Conservation (phyloP, 352 stramenopile species). For the Halophytophthora batemanensis region DNA sequence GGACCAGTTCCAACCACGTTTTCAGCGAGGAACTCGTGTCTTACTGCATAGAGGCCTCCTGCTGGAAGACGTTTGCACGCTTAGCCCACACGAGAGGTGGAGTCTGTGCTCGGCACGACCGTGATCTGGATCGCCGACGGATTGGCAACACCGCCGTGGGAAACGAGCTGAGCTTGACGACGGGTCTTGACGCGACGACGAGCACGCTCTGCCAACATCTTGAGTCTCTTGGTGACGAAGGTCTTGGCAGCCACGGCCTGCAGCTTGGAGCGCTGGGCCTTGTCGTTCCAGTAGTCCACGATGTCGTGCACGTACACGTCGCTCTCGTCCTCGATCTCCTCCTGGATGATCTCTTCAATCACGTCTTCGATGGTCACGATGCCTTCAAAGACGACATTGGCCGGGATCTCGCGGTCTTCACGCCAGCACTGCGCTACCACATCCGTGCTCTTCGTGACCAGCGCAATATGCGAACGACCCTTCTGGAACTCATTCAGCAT, state of each 20-base stretch:
- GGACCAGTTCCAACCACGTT: too few species aligned
- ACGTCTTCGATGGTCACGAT: constrained; percentile 92
- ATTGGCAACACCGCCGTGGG: background rate
- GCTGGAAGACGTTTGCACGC: background rate
- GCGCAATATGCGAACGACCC: constrained; percentile 76
- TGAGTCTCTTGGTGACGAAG: constrained; percentile 53
- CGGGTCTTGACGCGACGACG: constrained; percentile 41
- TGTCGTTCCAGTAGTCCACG: constrained; percentile 54
- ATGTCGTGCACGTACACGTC: constrained; percentile 66
- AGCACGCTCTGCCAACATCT: constrained; percentile 49
- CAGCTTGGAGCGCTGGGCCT: constrained; percentile 29
- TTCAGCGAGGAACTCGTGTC: too few species aligned
- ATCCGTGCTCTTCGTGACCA: constrained; percentile 62
- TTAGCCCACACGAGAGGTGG: constrained; percentile 6
- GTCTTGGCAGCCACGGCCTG: constrained; percentile 28
- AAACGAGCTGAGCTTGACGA: constrained; percentile 1
- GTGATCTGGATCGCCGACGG: constrained; percentile 10
- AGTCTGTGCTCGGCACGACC: constrained; percentile 7
- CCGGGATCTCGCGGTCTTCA: constrained; percentile 33
- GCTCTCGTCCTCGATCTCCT: constrained; percentile 90
- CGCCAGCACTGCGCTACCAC: constrained; percentile 57
- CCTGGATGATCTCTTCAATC: constrained; percentile 88
- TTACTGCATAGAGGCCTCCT: background rate
- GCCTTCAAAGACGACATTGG: constrained; percentile 63
- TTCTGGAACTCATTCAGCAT: constrained; percentile 92